Base-by-base conservation (phyloP, 306 rosid genomes). In the Canavalia ensiformis region DNA sequence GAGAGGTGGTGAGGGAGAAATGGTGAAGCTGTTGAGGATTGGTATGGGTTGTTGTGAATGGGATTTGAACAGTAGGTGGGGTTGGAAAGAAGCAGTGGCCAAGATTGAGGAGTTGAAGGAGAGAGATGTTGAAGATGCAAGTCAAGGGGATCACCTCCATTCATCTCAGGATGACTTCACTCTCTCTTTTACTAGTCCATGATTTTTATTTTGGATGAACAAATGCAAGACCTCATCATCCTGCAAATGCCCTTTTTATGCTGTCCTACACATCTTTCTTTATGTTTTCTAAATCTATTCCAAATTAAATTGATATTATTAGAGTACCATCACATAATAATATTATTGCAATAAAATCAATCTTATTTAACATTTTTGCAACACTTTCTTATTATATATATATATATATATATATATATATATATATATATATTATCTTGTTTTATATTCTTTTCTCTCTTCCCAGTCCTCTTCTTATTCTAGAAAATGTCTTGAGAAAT, bases 1-100 rank as follows among this genome's bases (percentile, higher is more conserved):
- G 8, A 81, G 77, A n/a, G 77, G 64, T 6, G 87, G 88, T 0
- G 91, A 90, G 35, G 93, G 90, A 0, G 90, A 93, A 56, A 87
- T 93, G 94, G 1, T 91, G 82, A 91, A 88, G 87, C 74, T 93
- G 50, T 74, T 93, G 82, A 93, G 90, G 78, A 86, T 93, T 57
- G 97, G 94, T 1, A 74, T 93, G 90, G 83, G 87, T 1, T 93
- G 97, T 57, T 87, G 94, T 68, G 97, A 93, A 47, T 74, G 80
- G 79, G 42, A 64, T 33, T 85, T 81, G 42, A 89, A 87, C 81
- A 57, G 64, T 42, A 81, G 96, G 75, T 91, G 87, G 92, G 87
- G 63, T 66, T 88, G 91, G 94, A 88, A 31, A 58, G 90, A 88
- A 42, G 92, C 92, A 1, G 82, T 90, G 74, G 87, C 81, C 3